These are phyloP conservation scores for Medakamo hakoo DNA, from an alignment of 139 green algal genomes.

Conservation along the genomic window DNA sequence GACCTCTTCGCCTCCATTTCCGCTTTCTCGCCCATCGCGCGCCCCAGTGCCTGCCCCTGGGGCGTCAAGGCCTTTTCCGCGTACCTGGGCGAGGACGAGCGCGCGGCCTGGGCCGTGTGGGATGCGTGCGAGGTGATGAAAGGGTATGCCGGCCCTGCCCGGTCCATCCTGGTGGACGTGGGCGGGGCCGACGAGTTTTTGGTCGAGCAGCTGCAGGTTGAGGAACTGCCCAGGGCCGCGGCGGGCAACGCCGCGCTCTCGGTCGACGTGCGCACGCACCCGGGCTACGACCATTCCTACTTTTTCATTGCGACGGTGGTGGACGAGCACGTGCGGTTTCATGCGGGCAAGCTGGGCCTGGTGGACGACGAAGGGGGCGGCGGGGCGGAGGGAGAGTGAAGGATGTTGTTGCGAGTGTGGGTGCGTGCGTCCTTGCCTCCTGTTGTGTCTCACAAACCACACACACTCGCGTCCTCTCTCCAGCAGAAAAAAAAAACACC, in stretches of 20 bases:
- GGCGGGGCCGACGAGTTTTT: slow-evolving; percentile 64
- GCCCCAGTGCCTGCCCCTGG: slow-evolving; percentile 73
- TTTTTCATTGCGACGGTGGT: slow-evolving; percentile 91
- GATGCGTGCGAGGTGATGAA: slow-evolving; percentile 71
- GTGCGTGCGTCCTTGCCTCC: background rate
- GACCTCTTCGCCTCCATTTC: slow-evolving; percentile 55
- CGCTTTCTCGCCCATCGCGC: slow-evolving; percentile 85
- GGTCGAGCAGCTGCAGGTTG: slow-evolving; percentile 60
- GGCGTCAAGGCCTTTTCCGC: slow-evolving; percentile 75
- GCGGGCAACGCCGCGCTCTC: slow-evolving; percentile 19
- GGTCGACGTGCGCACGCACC: slow-evolving; percentile 51
- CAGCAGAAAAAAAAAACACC: too few relatives aligned
- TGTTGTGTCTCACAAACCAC: background rate
- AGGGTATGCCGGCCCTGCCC: slow-evolving; percentile 20
- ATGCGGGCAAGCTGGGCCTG: too few relatives aligned
- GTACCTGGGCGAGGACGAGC: slow-evolving; percentile 53
- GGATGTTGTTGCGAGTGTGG: too few relatives aligned
- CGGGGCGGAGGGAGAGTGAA: background rate
- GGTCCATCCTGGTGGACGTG: slow-evolving; percentile 31
- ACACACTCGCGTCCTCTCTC: too few relatives aligned
- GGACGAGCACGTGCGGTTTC: slow-evolving; percentile 72
- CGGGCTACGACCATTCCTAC: slow-evolving; percentile 90
- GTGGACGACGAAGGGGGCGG: too few relatives aligned
- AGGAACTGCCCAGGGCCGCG: slow-evolving; percentile 48
- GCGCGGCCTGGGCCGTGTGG: background rate